Evolutionary conservation across 192 early-diverging fungal genomes (phyloP).

Genomic region (Podila epicladia): DNA sequence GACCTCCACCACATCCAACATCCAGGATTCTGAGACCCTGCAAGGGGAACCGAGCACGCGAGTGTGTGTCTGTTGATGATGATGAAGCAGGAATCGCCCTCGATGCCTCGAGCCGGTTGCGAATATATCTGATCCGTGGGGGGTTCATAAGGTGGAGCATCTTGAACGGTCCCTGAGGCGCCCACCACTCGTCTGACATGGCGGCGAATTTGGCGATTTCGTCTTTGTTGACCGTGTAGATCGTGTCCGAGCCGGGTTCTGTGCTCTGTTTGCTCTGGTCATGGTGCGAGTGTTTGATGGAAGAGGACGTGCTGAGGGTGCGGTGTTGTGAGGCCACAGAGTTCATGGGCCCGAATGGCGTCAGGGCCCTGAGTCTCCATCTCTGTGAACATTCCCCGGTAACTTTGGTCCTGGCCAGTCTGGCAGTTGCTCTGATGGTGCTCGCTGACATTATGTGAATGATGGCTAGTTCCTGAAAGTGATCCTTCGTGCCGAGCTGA

Average conservation of each 20-base stretch:
- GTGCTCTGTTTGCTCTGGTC: background rate
- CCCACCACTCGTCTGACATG: constrained; percentile 89
- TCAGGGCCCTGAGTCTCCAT: no score
- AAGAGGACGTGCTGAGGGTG: no score
- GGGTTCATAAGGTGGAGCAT: constrained; percentile 85
- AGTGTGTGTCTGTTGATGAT: constrained; percentile 11
- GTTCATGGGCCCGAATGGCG: no score
- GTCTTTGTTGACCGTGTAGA: constrained; percentile 64
- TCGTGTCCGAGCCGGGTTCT: background rate
- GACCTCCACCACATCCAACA: constrained; percentile 95
- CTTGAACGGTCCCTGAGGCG: constrained; percentile 84
- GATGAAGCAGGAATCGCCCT: background rate
- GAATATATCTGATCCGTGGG: constrained; percentile 80
- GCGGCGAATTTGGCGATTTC: constrained; percentile 83
- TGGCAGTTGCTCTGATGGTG: no score
- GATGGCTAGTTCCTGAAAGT: no score
- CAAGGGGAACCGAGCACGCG: constrained; percentile 53
- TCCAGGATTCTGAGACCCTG: constrained; percentile 75
- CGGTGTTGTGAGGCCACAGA: no score
- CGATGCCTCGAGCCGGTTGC: constrained; percentile 53
- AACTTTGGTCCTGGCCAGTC: no score
- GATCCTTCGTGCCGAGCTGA: no score
- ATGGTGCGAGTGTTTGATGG: background rate
- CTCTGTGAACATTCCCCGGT: no score
- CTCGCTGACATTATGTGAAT: no score